phyloP scores from a whole-genome alignment of 805 yeast genomes.

The Schwanniomyces pseudopolymorphus region DNA sequence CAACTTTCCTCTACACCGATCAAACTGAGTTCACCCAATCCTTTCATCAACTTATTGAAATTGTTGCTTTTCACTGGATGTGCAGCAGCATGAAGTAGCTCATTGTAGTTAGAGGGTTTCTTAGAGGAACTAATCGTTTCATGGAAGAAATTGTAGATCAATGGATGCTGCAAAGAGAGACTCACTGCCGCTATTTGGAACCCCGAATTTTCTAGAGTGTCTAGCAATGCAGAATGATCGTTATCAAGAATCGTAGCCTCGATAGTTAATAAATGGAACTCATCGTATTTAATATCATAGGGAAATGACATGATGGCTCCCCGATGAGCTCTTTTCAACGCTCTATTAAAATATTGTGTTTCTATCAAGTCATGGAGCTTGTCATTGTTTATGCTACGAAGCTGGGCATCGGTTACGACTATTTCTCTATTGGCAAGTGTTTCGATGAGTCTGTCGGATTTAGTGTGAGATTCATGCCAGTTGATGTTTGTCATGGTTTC shows the following conservation, averaged over 20 bases:
- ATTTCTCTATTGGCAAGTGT: constrained; percentile 4
- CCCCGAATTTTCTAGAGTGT: constrained; percentile 18
- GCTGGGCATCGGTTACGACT: constrained; percentile 3
- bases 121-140: not conserved
- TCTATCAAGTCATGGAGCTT: not conserved
- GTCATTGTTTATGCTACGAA: not conserved
- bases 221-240: constrained; percentile 23
- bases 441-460: constrained; percentile 13
- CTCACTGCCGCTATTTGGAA: constrained; percentile 30
- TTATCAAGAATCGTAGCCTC: constrained; percentile 23
- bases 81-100: constrained; percentile 13
- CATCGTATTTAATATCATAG: constrained; percentile 28
- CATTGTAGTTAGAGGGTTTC: constrained; percentile 13
- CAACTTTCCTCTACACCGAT: constrained; percentile 18
- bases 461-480: constrained; percentile 6
- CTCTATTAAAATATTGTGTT: not conserved
- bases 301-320: constrained; percentile 17
- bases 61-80: constrained; percentile 2
- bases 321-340: constrained; percentile 3
- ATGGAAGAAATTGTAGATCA: constrained; percentile 14
- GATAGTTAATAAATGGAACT: constrained; percentile 27
- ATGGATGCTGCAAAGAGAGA: constrained; percentile 13
- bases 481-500: constrained; percentile 1
- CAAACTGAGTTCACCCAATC: constrained; percentile 20
- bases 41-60: constrained; percentile 13